A percentile compares a stretch with the other conserved stretches of the same genome.
These are phyloP conservation scores for Solanum microdontum DNA, from an alignment of 257 asterid genomes.

Conservation along the genomic window DNA sequence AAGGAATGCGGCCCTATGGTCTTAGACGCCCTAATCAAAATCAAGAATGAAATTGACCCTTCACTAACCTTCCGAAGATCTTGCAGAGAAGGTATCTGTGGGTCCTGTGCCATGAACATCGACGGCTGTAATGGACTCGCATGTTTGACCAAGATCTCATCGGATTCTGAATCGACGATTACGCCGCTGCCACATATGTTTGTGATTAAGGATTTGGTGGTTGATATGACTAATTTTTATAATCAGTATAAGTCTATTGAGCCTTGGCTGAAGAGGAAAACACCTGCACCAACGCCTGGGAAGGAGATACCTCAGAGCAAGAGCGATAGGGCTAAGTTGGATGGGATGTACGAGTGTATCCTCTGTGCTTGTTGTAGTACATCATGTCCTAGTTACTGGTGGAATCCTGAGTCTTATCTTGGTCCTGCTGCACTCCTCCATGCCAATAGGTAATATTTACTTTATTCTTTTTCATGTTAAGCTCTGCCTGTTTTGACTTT, in stretches of 20 bases:
- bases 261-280: constrained; percentile 89
- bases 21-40: constrained; percentile 72
- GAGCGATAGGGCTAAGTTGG: constrained; percentile 72
- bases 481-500: background rate
- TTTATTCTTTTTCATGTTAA: background rate
- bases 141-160: constrained; percentile 59
- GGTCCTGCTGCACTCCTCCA: constrained; percentile 96
- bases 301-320: constrained; percentile 76
- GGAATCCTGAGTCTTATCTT: constrained; percentile 92
- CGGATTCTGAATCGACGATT: constrained; percentile 37
- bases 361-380: constrained; percentile 85
- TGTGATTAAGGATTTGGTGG: constrained; percentile 86
- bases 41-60: constrained; percentile 83
- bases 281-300: constrained; percentile 38
- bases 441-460: constrained; percentile 53
- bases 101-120: constrained; percentile 94
- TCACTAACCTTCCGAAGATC: constrained; percentile 79
- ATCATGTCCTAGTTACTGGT: constrained; percentile 93
- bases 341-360: constrained; percentile 93
- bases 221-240: constrained; percentile 83
- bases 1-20: constrained; percentile 88
- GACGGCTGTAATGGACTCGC: constrained; percentile 73
- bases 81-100: constrained; percentile 96
- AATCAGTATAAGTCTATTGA: constrained; percentile 88
- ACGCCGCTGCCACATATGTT: constrained; percentile 94